Percentiles rank a stretch among this genome's conserved stretches.
These are phyloP conservation scores for Calonectria henricotiae DNA, from an alignment of 2,329 filamentous ascomycete species.

Conservation along the genomic window DNA sequence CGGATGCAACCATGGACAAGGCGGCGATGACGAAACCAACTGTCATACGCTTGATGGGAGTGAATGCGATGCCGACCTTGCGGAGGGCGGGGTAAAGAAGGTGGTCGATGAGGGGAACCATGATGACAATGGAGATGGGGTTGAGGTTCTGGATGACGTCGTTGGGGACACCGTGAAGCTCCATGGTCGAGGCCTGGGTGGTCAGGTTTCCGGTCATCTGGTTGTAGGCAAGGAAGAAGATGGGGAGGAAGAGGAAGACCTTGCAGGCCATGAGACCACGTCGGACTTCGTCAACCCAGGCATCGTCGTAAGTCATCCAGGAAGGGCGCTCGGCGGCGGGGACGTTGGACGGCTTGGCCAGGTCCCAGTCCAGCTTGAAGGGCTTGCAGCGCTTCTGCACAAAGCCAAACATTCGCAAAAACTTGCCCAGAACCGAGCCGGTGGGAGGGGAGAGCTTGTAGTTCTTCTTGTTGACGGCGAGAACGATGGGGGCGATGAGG, in stretches of 20 bases:
- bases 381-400: slow-evolving; percentile 78
- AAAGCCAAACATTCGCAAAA: slow-evolving; percentile 73
- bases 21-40: slow-evolving; percentile 78
- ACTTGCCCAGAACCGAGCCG: slow-evolving; percentile 81
- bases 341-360: slow-evolving; percentile 78
- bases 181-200: slow-evolving; percentile 78
- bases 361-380: slow-evolving; percentile 79
- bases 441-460: slow-evolving; percentile 78
- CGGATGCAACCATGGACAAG: slow-evolving; percentile 73
- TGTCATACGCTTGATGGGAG: slow-evolving; percentile 83
- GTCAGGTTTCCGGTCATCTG: slow-evolving; percentile 75
- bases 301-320: slow-evolving; percentile 89
- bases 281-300: slow-evolving; percentile 85
- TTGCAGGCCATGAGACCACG: slow-evolving; percentile 80
- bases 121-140: slow-evolving; percentile 82
- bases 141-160: slow-evolving; percentile 85
- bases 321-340: slow-evolving; percentile 69
- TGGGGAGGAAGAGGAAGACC: slow-evolving; percentile 81
- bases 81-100: slow-evolving; percentile 80
- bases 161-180: slow-evolving; percentile 81
- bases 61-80: slow-evolving; percentile 76
- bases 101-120: slow-evolving; percentile 81
- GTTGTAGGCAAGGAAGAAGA: slow-evolving; percentile 74
- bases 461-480: slow-evolving; percentile 72
- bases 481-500: slow-evolving; percentile 73